A percentile compares a stretch with the other conserved stretches of the same genome.
phyloP scores from a whole-genome alignment of 768 basidiomycete species.

The Tubosaeta brunneosetosa region DNA sequence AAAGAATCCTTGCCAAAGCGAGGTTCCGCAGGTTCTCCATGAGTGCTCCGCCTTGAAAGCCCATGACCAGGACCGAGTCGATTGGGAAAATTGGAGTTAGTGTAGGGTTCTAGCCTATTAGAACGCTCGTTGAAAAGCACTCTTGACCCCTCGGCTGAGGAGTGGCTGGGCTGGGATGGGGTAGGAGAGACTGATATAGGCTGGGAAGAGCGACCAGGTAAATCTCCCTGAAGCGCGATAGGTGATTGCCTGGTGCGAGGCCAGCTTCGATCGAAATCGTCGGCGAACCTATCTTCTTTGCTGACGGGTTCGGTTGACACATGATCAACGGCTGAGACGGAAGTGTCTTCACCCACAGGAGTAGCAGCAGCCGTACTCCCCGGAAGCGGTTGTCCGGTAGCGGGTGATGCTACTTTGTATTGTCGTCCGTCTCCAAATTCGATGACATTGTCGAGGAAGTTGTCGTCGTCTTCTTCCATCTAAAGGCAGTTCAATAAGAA shows the following conservation, averaged over 20 bases:
- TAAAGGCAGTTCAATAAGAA: conserved; percentile 26
- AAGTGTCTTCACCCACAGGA: conserved; percentile 10
- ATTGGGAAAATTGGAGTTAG: conserved; percentile 42
- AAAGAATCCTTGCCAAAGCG: conserved; percentile 45
- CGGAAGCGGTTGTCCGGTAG: conserved; percentile 29
- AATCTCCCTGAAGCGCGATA: conserved; percentile 39
- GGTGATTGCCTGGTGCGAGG: conserved; percentile 64
- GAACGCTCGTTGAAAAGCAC: conserved; percentile 95
- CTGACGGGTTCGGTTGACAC: conserved; percentile 45
- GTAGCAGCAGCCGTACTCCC: conserved; percentile 6
- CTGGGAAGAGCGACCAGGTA: conserved; percentile 29
- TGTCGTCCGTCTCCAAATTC: conserved; percentile 95
- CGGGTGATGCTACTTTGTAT: conserved; percentile 69
- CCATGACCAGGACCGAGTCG: conserved; percentile 36
- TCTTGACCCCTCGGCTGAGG: conserved; percentile 57
- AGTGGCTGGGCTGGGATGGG: conserved; percentile 38
- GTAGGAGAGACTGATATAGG: conserved; percentile 32
- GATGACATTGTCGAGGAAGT: conserved; percentile 83
- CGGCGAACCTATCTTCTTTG: conserved; percentile 85
- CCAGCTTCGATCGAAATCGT: conserved; percentile 97
- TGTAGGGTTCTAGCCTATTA: conserved; percentile 84
- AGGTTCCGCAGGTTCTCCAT: conserved; percentile 44
- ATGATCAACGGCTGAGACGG: conserved; percentile 19
- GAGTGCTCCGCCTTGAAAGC: conserved; percentile 38
- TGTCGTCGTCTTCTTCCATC: conserved; percentile 92